phyloP scores from a whole-genome alignment of 2,329 filamentous ascomycete genomes.

The Dothiorella sarmentorum region DNA sequence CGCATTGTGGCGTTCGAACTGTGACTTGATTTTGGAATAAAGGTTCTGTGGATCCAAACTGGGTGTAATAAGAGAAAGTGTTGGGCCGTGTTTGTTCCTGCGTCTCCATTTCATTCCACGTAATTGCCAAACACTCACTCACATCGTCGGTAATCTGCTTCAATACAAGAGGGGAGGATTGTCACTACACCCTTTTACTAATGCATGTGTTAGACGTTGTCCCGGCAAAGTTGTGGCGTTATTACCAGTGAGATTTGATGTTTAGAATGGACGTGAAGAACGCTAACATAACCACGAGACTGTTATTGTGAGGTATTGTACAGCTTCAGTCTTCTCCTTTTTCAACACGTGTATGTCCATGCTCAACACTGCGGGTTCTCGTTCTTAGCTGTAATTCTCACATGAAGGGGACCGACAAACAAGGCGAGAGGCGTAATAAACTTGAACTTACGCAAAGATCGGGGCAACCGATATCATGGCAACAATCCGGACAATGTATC shows the following conservation, averaged over 20 bases:
- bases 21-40: not conserved
- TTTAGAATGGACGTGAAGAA: no score
- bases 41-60: not conserved
- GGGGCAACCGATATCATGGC: not conserved
- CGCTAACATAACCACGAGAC: no score
- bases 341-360: not conserved
- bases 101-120: not conserved
- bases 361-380: not conserved
- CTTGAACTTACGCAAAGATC: conserved; percentile 2
- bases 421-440: not conserved
- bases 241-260: no score
- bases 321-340: not conserved
- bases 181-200: not conserved
- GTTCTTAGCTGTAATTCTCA: not conserved
- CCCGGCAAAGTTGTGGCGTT: no score
- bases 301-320: not conserved
- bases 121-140: not conserved
- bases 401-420: not conserved
- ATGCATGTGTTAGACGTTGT: not conserved
- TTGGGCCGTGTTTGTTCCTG: not conserved
- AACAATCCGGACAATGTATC: not conserved
- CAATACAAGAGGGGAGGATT: not conserved
- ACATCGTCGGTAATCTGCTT: not conserved
- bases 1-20: not conserved
- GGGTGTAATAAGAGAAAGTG: not conserved